These are phyloP conservation scores for Claviceps purpurea DNA, from an alignment of 2,329 filamentous ascomycete species.

Conservation along the genomic window DNA sequence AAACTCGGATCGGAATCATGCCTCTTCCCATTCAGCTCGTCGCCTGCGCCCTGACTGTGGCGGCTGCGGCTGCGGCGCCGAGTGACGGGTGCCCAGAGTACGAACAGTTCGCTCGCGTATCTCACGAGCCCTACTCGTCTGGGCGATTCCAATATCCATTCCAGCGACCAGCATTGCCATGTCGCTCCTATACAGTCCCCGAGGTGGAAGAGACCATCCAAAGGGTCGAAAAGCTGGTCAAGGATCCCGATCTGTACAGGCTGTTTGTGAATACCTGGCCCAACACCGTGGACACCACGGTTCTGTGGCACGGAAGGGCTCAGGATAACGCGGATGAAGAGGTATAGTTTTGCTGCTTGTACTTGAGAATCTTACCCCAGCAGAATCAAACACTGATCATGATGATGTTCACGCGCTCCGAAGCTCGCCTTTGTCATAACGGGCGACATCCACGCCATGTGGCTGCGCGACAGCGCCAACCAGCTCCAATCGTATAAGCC, in stretches of 20 bases:
- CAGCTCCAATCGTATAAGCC: slow-evolving; percentile 64
- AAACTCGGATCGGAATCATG: no score
- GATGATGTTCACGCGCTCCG: not conserved
- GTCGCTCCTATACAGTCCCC: slow-evolving; percentile 68
- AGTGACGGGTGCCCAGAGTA: slow-evolving; percentile 20
- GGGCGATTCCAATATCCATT: slow-evolving; percentile 66
- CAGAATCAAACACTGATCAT: not conserved
- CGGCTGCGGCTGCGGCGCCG: slow-evolving; percentile 6
- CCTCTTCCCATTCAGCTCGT: not conserved
- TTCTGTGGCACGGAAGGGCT: slow-evolving; percentile 52
- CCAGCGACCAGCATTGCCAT: slow-evolving; percentile 62
- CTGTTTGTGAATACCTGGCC: slow-evolving; percentile 63
- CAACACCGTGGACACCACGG: slow-evolving; percentile 62
- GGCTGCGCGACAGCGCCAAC: slow-evolving; percentile 79
- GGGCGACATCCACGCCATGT: slow-evolving; percentile 84
- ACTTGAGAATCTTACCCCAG: no score
- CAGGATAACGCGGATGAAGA: slow-evolving; percentile 47
- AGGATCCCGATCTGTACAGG: slow-evolving; percentile 61
- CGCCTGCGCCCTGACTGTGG: slow-evolving; percentile 21
- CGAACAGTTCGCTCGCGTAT: slow-evolving; percentile 19
- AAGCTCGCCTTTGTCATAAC: slow-evolving; percentile 69
- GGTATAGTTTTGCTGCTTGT: slow-evolving; percentile 11
- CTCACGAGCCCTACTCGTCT: slow-evolving; percentile 59
- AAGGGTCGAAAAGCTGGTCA: slow-evolving; percentile 53
- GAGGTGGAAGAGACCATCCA: slow-evolving; percentile 62